These are phyloP conservation scores for Zoysia matrella DNA, from an alignment of 202 grass and related monocot species.

Conservation along the genomic window DNA sequence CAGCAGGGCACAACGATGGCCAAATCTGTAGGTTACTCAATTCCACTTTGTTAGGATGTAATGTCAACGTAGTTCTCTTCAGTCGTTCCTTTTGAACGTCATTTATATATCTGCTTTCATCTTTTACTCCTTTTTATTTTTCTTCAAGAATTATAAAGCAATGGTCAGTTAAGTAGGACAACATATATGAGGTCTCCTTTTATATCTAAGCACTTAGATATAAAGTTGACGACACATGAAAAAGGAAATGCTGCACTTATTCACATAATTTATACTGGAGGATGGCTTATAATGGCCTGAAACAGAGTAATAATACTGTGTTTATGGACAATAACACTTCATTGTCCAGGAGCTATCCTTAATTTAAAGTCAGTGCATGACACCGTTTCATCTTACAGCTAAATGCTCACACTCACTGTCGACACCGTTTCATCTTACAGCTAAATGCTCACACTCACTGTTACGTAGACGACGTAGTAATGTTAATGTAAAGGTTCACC, in stretches of 20 bases:
- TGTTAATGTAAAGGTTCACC: too few relatives aligned
- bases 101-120: conserved; percentile 27
- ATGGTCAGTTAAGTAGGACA: conserved; percentile 5
- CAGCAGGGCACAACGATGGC: conserved; percentile 18
- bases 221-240: not conserved
- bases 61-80: conserved; percentile 35
- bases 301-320: not conserved
- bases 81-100: conserved; percentile 34
- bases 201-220: not conserved
- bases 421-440: too few relatives aligned
- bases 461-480: not conserved
- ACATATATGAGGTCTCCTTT: not conserved
- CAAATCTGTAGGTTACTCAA: conserved; percentile 39
- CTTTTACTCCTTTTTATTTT: not conserved
- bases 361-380: not conserved
- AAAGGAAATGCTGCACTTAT: not conserved
- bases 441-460: not conserved
- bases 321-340: not conserved
- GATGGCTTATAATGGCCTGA: not conserved
- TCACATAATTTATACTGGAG: not conserved
- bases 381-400: not conserved
- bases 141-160: not conserved
- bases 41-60: conserved; percentile 34
- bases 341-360: not conserved
- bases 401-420: too few relatives aligned